A percentile compares a stretch with the other conserved stretches of the same genome.
phyloP scores from a whole-genome alignment of 2,329 filamentous ascomycete species.

The Pezicula rhizophila region DNA sequence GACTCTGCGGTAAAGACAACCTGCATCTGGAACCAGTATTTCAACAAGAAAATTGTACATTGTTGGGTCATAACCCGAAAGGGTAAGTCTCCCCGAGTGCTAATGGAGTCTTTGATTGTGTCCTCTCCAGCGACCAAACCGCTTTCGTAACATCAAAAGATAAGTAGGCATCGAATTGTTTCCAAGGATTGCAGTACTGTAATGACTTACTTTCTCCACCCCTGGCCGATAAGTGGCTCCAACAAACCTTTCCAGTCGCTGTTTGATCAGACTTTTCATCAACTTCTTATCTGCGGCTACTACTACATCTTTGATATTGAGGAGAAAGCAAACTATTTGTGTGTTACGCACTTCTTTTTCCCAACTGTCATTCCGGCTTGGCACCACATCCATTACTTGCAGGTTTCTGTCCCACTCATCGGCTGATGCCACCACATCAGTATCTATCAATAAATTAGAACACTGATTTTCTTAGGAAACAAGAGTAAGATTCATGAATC shows the following conservation, averaged over 20 bases:
- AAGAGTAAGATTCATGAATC: too few relatives aligned
- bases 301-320: conserved; percentile 36
- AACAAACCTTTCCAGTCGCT: too few relatives aligned
- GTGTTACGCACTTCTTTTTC: conserved; percentile 42
- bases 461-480: too few relatives aligned
- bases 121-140: background rate
- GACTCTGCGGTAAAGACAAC: too few relatives aligned
- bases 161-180: conserved; percentile 3
- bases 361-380: conserved; percentile 40
- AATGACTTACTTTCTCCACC: background rate
- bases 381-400: conserved; percentile 41
- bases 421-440: conserved; percentile 46
- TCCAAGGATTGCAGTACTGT: background rate
- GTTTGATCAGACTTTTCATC: too few relatives aligned
- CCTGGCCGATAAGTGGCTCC: too few relatives aligned
- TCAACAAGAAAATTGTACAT: too few relatives aligned
- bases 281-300: too few relatives aligned
- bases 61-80: background rate
- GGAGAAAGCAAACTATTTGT: conserved; percentile 36
- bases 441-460: conserved; percentile 20
- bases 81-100: conserved; percentile 4
- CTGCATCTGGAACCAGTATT: too few relatives aligned
- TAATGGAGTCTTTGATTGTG: conserved; percentile 1
- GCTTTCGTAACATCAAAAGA: conserved; percentile 1
- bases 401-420: conserved; percentile 45